phyloP scores from a whole-genome alignment of 164 flowering plant species.

The Vitis amurensis region DNA sequence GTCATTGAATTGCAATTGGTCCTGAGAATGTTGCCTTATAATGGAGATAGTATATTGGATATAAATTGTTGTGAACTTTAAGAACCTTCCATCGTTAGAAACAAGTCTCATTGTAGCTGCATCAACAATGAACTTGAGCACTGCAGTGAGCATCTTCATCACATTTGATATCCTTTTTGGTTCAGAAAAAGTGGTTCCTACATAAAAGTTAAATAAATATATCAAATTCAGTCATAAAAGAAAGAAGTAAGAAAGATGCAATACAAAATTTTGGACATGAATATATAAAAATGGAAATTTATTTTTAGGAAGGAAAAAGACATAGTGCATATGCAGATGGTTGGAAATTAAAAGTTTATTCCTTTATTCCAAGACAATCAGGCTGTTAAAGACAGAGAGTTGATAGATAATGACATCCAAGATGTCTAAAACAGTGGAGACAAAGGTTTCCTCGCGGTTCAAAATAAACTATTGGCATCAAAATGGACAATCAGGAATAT shows the following conservation, averaged over 20 bases:
- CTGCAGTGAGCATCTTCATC: slow-evolving; percentile 61
- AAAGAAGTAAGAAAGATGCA: no score
- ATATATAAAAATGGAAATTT: background rate
- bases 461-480: background rate
- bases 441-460: background rate
- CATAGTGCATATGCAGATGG: background rate
- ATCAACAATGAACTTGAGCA: slow-evolving; percentile 72
- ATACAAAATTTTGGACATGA: background rate
- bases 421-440: background rate
- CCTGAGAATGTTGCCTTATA: slow-evolving; percentile 25
- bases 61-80: slow-evolving; percentile 49
- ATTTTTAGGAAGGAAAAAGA: background rate
- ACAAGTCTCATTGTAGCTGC: slow-evolving; percentile 36
- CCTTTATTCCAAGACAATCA: background rate
- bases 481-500: background rate
- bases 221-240: background rate
- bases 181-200: slow-evolving; percentile 34
- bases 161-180: slow-evolving; percentile 32
- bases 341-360: background rate
- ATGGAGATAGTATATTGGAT: slow-evolving; percentile 36
- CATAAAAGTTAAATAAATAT: slow-evolving; percentile 8
- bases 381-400: background rate
- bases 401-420: background rate
- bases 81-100: slow-evolving; percentile 38
- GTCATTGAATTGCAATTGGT: slow-evolving; percentile 36